Percentiles rank a stretch among this genome's conserved stretches.
Evolutionary conservation across 371 early-diverging fungal species (phyloP).

Genomic region (Mucor velutinosus): DNA sequence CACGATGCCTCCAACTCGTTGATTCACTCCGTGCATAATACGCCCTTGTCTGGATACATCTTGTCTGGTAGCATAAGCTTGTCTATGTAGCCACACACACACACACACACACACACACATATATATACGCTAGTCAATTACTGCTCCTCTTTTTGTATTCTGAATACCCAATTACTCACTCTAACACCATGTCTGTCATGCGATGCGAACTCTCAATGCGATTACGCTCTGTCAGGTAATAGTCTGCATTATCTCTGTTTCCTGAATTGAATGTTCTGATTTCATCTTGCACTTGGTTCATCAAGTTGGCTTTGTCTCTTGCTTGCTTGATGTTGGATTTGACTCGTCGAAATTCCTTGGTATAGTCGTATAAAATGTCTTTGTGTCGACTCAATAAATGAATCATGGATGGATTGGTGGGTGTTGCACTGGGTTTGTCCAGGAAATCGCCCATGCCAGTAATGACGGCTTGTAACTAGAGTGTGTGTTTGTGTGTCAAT

Average conservation of each 20-base stretch:
- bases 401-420: slow-evolving; percentile 67
- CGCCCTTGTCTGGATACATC: slow-evolving; percentile 59
- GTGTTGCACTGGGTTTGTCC: slow-evolving; percentile 53
- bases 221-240: slow-evolving; percentile 62
- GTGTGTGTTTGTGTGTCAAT: too few species aligned
- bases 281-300: slow-evolving; percentile 62
- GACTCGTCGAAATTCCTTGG: slow-evolving; percentile 67
- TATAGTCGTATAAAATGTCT: slow-evolving; percentile 71
- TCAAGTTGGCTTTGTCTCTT: slow-evolving; percentile 64
- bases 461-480: slow-evolving; percentile 60
- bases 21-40: slow-evolving; percentile 50
- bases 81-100: slow-evolving; percentile 36
- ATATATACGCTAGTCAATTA: neutral
- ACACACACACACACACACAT: too few species aligned
- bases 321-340: slow-evolving; percentile 60
- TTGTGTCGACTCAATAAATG: slow-evolving; percentile 73
- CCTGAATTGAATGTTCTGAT: slow-evolving; percentile 51
- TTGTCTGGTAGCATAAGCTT: slow-evolving; percentile 65
- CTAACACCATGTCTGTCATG: slow-evolving; percentile 69
- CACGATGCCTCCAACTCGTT: slow-evolving; percentile 52
- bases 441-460: slow-evolving; percentile 56
- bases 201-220: slow-evolving; percentile 63
- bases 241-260: slow-evolving; percentile 48
- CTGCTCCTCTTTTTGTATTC: neutral
- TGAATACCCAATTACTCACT: slow-evolving; percentile 39